Base-by-base conservation (phyloP, 2,329 filamentous ascomycete genomes). In the Scedosporium boydii region DNA sequence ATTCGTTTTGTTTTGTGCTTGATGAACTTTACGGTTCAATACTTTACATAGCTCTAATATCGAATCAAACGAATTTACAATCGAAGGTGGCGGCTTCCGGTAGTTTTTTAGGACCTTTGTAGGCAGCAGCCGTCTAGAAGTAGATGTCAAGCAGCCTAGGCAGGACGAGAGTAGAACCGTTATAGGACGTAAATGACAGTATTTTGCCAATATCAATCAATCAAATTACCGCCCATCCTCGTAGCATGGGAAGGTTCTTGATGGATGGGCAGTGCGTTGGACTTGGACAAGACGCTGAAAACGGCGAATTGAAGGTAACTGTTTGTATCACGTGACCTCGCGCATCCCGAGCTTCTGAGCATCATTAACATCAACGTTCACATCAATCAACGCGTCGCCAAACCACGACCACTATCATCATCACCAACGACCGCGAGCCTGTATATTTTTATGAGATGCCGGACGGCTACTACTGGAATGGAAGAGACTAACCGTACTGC, bases 31-130 rank as follows among this genome's bases (percentile, higher is more conserved):
- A 23, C 12, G 23, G 51, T 27, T 55, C 51, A 23, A 55, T 23
- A 55, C 51, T 55, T 55, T 55, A 55, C 51, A 23, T 55, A 55
- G 51, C 51, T 55, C 51, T 55, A 55, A 55, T 55, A 55, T 55
- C 34, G 34, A 38, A 38, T 38, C 34, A 38, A 38, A 38, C 34
- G 34, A 38, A 12, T 38, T 38, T 38, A 38, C 34, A 38, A 10
- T 12, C 12, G 29, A 38, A 12, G 1, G 12, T 38, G 34, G 34
- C 34, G 34, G 12, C 10, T 38, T 38, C 34, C 10, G 34, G 10
- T 12, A 34, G 7, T 34, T 10, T 38, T 14, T 1, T 14, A 10
- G 12, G 9, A 1, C 34, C 34, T 23, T 23, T 23, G 23, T 14
- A 38, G 34, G 34, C 10, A 38, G 34, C 10, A 3, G 44, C 6